Base-by-base conservation (phyloP, 352 stramenopile genomes). In the Globisporangium spinosum region DNA sequence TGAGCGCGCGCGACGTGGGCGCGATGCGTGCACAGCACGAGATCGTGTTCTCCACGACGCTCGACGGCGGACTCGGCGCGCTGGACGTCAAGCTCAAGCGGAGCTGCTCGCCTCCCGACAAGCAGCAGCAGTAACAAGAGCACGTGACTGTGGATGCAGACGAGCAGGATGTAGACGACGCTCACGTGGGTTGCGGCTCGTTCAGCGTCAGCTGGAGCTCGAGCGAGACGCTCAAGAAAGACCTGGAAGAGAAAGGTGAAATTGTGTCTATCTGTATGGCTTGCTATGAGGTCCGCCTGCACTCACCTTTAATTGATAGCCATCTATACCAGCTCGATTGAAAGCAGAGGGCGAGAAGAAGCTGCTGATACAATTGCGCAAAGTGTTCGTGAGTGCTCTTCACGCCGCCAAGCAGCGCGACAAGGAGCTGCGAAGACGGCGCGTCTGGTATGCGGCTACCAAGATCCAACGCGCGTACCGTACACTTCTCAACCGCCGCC, bases 161-260 rank as follows among this genome's bases (percentile, higher is more conserved):
- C 0, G 13, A 45, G 5, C 10, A 20, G 13, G 25, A 38, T 25
- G 7, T 29, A 34, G 6, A 20, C 6, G 40, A 40, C 10, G 32
- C 23, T n/a, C 40, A 22, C 5, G 1, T 15, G 8, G 40, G 15
- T 49, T 22, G 58, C 3, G 68, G 70, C 29, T 64, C 74, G 34
- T 88, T 89, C 65, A 78, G 51, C 20, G 73, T 89, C 17, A 79
- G 85, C 53, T 89, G 79, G 79, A 87, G 78, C 57, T 83, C 79
- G 2, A 84, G 69, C 27, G 81, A 83, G 29, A 76, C 77, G 10
- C 70, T 90, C 22, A 60, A 84, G 35, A 76, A 77, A 57, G 78
- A 89, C 32, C 53, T 87, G 32, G 65, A 75, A 58, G 68, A 68
- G 34, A 81, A 87, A 75, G 79, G 77, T 86, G 17, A 43, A 10